Evolutionary conservation across 2,329 filamentous ascomycete species (phyloP).

Genomic region (Microascus cirrosus): DNA sequence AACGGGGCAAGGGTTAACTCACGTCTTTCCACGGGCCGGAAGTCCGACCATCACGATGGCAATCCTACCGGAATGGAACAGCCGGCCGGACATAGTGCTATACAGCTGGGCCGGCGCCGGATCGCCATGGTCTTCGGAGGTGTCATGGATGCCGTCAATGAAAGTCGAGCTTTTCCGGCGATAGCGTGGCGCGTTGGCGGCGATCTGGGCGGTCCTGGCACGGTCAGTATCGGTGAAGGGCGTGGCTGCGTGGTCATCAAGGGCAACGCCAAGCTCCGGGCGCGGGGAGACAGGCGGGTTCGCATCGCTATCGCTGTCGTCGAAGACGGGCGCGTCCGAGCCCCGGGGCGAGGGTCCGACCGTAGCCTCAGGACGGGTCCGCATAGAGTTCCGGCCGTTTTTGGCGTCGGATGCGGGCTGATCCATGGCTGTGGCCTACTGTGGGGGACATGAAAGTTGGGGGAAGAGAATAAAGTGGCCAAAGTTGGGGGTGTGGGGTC

Average conservation of each 20-base stretch:
- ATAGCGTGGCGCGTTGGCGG: constrained; percentile 81
- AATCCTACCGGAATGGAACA: constrained; percentile 95
- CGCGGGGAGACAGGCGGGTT: neutral
- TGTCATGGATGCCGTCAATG: constrained; percentile 93
- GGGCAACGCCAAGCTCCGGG: constrained; percentile 2
- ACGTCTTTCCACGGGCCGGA: constrained; percentile 92
- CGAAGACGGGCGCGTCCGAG: neutral
- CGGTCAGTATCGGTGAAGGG: constrained; percentile 9
- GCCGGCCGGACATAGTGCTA: constrained; percentile 90
- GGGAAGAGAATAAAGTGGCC: neutral
- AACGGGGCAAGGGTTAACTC: constrained; percentile 20
- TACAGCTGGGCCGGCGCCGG: constrained; percentile 95
- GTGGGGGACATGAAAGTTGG: neutral
- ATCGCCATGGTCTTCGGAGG: constrained; percentile 60
- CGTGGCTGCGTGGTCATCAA: neutral
- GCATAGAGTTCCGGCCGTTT: neutral
- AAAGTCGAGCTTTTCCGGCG: constrained; percentile 90
- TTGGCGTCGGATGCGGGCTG: neutral
- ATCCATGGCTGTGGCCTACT: constrained; percentile 1
- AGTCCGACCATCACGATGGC: constrained; percentile 95
- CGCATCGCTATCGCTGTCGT: neutral
- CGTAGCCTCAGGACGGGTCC: neutral
- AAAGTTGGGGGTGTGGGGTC: neutral
- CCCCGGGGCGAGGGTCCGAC: neutral
- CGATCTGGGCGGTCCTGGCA: constrained; percentile 75